Percentiles rank a stretch among this genome's conserved stretches.
These are phyloP conservation scores for Tetrastigma voinierianum DNA, from an alignment of 164 flowering plant genomes.

Conservation along the genomic window DNA sequence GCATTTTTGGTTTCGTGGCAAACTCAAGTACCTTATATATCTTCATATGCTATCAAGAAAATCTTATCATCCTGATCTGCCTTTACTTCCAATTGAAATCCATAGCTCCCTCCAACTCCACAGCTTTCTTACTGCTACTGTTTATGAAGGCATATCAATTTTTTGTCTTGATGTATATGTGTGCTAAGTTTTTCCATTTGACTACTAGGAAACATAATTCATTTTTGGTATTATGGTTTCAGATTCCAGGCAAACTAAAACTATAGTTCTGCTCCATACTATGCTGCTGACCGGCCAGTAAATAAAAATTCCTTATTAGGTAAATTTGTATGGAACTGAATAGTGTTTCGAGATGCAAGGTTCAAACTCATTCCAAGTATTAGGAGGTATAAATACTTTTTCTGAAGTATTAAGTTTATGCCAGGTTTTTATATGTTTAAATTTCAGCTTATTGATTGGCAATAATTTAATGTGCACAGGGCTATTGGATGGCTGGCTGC, in stretches of 20 bases:
- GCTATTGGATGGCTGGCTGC: constrained; percentile 99
- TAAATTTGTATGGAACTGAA: constrained; percentile 88
- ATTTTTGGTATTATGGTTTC: constrained; percentile 20
- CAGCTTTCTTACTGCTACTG: too few relatives aligned
- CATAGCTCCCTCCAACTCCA: too few relatives aligned
- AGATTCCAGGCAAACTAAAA: constrained; percentile 94
- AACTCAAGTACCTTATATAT: too few relatives aligned
- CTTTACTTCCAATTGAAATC: too few relatives aligned
- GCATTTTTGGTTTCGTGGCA: too few relatives aligned
- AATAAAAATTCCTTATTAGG: constrained; percentile 63
- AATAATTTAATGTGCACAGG: constrained; percentile 41
- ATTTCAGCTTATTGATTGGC: not conserved
- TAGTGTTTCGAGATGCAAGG: constrained; percentile 76
- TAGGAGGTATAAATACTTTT: constrained; percentile 57
- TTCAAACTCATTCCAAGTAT: constrained; percentile 92
- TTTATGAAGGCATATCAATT: too few relatives aligned
- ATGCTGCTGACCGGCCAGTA: constrained; percentile 82
- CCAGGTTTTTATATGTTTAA: not conserved
- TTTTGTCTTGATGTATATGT: not conserved
- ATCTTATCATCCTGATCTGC: too few relatives aligned
- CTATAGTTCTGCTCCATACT: constrained; percentile 82
- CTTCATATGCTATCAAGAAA: too few relatives aligned
- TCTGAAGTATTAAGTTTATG: not conserved
- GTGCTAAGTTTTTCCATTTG: not conserved
- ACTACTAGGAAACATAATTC: not conserved